Conservation (phyloP, 371 early-diverging fungal genomes). For the Conidiobolus incongruus region DNA sequence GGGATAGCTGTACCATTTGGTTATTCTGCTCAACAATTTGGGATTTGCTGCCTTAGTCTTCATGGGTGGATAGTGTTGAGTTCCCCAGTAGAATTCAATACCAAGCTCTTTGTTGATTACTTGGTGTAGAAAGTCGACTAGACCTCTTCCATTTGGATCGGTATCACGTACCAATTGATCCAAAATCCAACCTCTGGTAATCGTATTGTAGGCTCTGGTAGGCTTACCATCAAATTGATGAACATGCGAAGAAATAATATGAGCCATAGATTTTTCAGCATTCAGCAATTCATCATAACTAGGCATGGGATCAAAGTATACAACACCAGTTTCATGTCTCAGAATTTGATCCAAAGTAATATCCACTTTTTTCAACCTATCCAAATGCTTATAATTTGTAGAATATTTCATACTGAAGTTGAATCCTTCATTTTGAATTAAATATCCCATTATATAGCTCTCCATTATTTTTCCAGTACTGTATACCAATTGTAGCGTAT, state of each 20-base stretch:
- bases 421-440: conserved; percentile 43
- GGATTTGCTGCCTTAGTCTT: too few species aligned
- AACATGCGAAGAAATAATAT: conserved; percentile 25
- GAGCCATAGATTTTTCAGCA: conserved; percentile 9
- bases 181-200: conserved; percentile 41
- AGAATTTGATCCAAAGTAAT: conserved; percentile 34
- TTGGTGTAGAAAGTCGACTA: conserved; percentile 27
- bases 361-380: conserved; percentile 37
- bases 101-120: conserved; percentile 17
- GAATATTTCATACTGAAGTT: too few species aligned
- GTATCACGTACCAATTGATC: conserved; percentile 42
- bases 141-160: conserved; percentile 22
- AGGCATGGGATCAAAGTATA: conserved; percentile 15
- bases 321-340: conserved; percentile 35
- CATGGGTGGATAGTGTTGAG: too few species aligned
- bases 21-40: background rate
- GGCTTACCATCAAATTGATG: conserved; percentile 31
- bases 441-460: conserved; percentile 11
- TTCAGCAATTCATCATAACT: conserved; percentile 11
- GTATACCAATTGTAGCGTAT: conserved; percentile 36
- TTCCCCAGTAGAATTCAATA: conserved; percentile 21
- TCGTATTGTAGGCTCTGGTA: conserved; percentile 31
- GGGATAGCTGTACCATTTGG: conserved; percentile 2
- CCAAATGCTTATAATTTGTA: too few species aligned
- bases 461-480: conserved; percentile 31